A percentile compares a stretch with the other conserved stretches of the same genome.
These are phyloP conservation scores for Bipolaris victoriae DNA, from an alignment of 2,329 filamentous ascomycete species.

Conservation along the genomic window DNA sequence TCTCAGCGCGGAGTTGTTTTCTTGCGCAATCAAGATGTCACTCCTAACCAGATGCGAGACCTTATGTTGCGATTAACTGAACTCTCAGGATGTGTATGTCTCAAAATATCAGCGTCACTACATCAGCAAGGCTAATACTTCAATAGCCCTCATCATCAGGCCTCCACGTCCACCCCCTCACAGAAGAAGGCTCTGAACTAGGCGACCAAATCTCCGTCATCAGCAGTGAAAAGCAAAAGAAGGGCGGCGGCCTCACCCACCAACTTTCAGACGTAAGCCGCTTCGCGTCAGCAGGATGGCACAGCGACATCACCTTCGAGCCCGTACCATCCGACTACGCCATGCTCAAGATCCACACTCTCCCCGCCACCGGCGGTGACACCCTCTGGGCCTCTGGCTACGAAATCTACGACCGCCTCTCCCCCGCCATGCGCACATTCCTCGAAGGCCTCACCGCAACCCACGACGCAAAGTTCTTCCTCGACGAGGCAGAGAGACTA, in stretches of 20 bases:
- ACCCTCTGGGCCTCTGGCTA: constrained; percentile 50
- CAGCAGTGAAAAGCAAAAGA: constrained; percentile 44
- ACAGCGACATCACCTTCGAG: constrained; percentile 55
- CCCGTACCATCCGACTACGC: constrained; percentile 51
- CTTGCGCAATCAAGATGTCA: constrained; percentile 66
- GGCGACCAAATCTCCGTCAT: constrained; percentile 51
- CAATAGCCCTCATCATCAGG: constrained; percentile 33
- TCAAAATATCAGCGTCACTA: not conserved
- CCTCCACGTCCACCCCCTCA: constrained; percentile 50
- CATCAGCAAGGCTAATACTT: constrained; percentile 6
- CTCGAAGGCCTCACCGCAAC: constrained; percentile 56
- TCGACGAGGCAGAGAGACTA: constrained; percentile 34
- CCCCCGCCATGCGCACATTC: constrained; percentile 56
- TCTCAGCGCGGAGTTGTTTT: constrained; percentile 73
- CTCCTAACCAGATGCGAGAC: constrained; percentile 67
- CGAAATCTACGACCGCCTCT: constrained; percentile 59
- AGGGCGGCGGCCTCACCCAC: constrained; percentile 37
- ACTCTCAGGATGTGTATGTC: constrained; percentile 61
- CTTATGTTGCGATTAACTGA: constrained; percentile 66
- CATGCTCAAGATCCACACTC: constrained; percentile 41
- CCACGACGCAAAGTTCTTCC: constrained; percentile 47
- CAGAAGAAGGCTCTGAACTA: constrained; percentile 51
- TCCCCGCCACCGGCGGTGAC: constrained; percentile 45
- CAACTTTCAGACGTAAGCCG: constrained; percentile 53
- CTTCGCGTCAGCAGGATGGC: constrained; percentile 59